Conservation (phyloP, 805 yeast genomes). For the Saccharomycopsis vini region DNA sequence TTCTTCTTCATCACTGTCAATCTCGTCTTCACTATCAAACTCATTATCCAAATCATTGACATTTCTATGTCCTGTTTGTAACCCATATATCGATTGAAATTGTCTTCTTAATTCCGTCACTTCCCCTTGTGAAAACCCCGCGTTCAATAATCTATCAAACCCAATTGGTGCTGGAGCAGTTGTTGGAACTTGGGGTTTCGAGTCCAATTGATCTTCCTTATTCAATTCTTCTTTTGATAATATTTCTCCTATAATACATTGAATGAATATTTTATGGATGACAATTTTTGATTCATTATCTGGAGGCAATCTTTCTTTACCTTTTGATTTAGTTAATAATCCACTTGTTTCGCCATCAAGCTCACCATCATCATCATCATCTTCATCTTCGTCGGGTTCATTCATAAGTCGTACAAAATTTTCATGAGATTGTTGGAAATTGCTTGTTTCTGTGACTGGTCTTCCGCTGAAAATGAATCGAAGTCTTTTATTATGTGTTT, state of each 20-base stretch:
- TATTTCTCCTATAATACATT: constrained; percentile 60
- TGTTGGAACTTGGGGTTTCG: constrained; percentile 33
- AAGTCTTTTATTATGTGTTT: constrained; percentile 39
- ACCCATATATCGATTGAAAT: constrained; percentile 62
- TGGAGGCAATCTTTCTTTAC: constrained; percentile 15
- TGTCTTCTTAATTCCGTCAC: constrained; percentile 64
- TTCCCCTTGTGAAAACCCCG: constrained; percentile 78
- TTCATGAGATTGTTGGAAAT: constrained; percentile 43
- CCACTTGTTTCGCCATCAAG: neutral
- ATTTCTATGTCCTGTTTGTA: constrained; percentile 12
- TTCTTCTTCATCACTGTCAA: constrained; percentile 24
- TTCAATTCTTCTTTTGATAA: constrained; percentile 41
- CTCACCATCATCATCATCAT: constrained; percentile 6
- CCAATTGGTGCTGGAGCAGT: constrained; percentile 70
- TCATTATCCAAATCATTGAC: constrained; percentile 15
- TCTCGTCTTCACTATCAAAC: constrained; percentile 21
- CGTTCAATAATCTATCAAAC: constrained; percentile 72
- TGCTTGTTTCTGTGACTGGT: constrained; percentile 48
- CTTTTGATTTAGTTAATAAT: constrained; percentile 1
- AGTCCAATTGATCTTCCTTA: constrained; percentile 44
- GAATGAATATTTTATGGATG: constrained; percentile 39
- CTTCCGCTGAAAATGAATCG: constrained; percentile 63
- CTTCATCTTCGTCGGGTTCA: constrained; percentile 16
- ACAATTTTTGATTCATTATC: constrained; percentile 17
- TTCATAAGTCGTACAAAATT: constrained; percentile 32